Conservation (phyloP, 148 eudicot species). For the Amaranthus cruentus region DNA sequence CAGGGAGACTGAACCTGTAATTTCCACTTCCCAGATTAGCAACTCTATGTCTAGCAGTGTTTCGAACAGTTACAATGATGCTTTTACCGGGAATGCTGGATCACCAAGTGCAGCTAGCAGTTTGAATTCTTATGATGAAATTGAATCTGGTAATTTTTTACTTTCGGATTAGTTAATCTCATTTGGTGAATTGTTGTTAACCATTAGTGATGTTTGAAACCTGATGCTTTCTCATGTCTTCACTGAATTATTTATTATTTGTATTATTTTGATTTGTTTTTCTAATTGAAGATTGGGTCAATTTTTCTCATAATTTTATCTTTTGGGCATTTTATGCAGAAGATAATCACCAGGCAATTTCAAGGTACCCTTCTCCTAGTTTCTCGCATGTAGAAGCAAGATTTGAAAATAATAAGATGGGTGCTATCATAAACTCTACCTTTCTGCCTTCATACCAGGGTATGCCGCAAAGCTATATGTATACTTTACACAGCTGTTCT, state of each 20-base stretch:
- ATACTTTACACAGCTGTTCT: not conserved
- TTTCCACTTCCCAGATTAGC: constrained; percentile 32
- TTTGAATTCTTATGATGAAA: constrained; percentile 37
- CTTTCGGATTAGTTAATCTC: not conserved
- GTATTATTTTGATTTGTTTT: too few species aligned
- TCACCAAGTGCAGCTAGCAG: constrained; percentile 41
- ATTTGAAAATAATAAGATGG: constrained; percentile 23
- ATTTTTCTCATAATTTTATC: not conserved
- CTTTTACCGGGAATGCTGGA: constrained; percentile 35
- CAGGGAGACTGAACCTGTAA: constrained; percentile 33
- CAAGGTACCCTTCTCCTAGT: constrained; percentile 30
- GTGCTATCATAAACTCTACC: constrained; percentile 18
- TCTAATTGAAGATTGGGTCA: not conserved
- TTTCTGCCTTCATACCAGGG: constrained; percentile 21
- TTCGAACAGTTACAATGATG: constrained; percentile 35
- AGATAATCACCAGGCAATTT: constrained; percentile 36
- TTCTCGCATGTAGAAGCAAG: constrained; percentile 24
- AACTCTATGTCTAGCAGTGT: constrained; percentile 37
- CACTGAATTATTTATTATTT: too few species aligned
- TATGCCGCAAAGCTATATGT: constrained; percentile 13
- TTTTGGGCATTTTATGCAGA: constrained; percentile 25
- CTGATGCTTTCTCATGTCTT: too few species aligned
- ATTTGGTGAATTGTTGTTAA: not conserved
- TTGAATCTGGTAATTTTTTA: constrained; percentile 34
- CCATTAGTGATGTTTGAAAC: not conserved